Evolutionary conservation across 257 asterid species (phyloP).

Genomic region (Solanum appendiculatum): DNA sequence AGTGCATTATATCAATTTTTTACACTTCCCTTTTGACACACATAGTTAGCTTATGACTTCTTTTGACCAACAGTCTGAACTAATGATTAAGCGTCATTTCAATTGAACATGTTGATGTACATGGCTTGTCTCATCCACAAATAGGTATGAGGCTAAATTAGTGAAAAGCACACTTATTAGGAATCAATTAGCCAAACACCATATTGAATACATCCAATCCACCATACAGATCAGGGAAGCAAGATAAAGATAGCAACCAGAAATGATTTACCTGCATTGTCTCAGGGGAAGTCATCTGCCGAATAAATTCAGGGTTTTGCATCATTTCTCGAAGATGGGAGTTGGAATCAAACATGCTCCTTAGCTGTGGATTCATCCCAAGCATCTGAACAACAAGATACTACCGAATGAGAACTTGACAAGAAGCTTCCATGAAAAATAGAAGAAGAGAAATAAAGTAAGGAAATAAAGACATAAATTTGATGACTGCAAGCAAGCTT

Average conservation of each 20-base stretch:
- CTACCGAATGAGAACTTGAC: background rate
- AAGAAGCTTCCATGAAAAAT: background rate
- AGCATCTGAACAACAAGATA: conserved; percentile 19
- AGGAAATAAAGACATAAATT: background rate
- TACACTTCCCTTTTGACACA: background rate
- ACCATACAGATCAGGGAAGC: background rate
- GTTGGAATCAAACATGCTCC: conserved; percentile 33
- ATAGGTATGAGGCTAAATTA: background rate
- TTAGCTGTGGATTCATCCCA: conserved; percentile 35
- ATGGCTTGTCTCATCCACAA: background rate
- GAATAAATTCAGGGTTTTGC: conserved; percentile 47
- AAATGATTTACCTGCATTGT: conserved; percentile 33
- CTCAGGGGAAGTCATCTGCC: conserved; percentile 43
- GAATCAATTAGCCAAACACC: background rate
- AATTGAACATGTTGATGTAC: background rate
- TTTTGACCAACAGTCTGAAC: background rate
- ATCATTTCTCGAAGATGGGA: conserved; percentile 46
- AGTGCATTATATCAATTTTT: background rate
- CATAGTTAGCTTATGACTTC: background rate
- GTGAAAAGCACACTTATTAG: background rate
- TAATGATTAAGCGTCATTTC: background rate
- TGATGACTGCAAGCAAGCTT: background rate
- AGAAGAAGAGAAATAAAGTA: background rate
- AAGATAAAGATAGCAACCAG: background rate
- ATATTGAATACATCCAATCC: background rate